Base-by-base conservation (phyloP, 2,329 filamentous ascomycete genomes). In the Penicillium freii region DNA sequence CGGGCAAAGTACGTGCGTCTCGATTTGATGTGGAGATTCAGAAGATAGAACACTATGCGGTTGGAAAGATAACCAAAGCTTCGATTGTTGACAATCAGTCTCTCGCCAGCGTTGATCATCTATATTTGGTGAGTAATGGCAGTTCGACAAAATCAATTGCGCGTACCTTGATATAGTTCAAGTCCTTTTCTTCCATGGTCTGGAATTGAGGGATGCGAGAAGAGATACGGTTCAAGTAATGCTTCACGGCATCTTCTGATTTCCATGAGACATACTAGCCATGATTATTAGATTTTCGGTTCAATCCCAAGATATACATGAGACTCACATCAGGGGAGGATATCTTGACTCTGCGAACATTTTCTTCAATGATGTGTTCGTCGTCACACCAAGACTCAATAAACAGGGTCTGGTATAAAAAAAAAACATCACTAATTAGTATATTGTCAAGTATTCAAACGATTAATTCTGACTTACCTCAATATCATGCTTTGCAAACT, bases 401-500 rank as follows among this genome's bases (percentile, higher is more conserved):
- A 76, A 97, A 99, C 11, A 99, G 82, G 0, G 94, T 97, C 86
- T 96, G 19, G 7, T 69, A n/a, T n/a, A n/a, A n/a, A 5, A 48
- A 2, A 19, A 11, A 13, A 11, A 17, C 0, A 23, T 34, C n/a
- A 17, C n/a, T 8, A 4, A 29, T 45, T 19, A 56, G 39, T 23
- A 4, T 17, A 25, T 23, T 19, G n/a, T 56, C 46, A 39, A n/a
- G 46, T 21, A 53, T 48, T 23, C 34, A 15, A 43, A 21, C 2
- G 7, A 39, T 17, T n/a, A 33, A 34, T 36, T 29, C n/a, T 4
- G 19, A 43, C 11, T 75, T 76, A 90, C 89, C 81, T 93, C 89
- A 57, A 99, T 92, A 70, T 96, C 91, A 72, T 97, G 91, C 77
- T 97, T 97, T n/a, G 90, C 88, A 72, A 99, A 96, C 70, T 99